Conservation (phyloP, 2,329 filamentous ascomycete genomes). For the Gnomoniopsis sp. region DNA sequence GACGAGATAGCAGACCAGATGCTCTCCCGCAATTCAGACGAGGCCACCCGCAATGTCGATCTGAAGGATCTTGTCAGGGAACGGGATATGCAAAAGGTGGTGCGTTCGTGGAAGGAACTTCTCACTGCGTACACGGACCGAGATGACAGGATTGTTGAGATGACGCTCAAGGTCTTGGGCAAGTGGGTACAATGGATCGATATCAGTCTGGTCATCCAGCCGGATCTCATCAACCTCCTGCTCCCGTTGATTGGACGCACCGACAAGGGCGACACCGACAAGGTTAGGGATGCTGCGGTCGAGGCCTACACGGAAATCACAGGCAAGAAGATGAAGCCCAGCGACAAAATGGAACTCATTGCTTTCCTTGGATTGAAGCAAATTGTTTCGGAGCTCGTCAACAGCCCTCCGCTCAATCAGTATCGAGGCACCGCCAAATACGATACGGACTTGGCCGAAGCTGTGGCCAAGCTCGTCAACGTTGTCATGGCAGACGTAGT, state of each 20-base stretch:
- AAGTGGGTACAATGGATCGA: slow-evolving; percentile 99
- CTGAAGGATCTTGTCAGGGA: slow-evolving; percentile 87
- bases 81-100: slow-evolving; percentile 85
- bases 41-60: slow-evolving; percentile 81
- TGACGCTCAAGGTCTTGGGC: slow-evolving; percentile 86
- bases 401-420: slow-evolving; percentile 76
- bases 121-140: slow-evolving; percentile 71
- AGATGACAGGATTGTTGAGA: slow-evolving; percentile 72
- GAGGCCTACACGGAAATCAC: slow-evolving; percentile 95
- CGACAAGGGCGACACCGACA: slow-evolving; percentile 64
- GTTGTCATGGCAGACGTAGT: slow-evolving; percentile 84
- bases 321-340: slow-evolving; percentile 93
- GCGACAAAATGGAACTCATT: slow-evolving; percentile 93
- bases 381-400: slow-evolving; percentile 81
- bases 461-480: slow-evolving; percentile 93
- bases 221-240: slow-evolving; percentile 78
- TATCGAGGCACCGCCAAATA: slow-evolving; percentile 80
- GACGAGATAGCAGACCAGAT: slow-evolving; percentile 96
- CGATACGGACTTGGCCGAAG: slow-evolving; percentile 92
- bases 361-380: slow-evolving; percentile 81
- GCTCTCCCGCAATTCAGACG: slow-evolving; percentile 70
- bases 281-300: slow-evolving; percentile 84
- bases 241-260: slow-evolving; percentile 83
- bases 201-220: slow-evolving; percentile 88
- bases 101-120: slow-evolving; percentile 87